A percentile compares a stretch with the other conserved stretches of the same genome.
Evolutionary conservation across 2,329 filamentous ascomycete genomes (phyloP).

Genomic region (Lachnellula willkommii): DNA sequence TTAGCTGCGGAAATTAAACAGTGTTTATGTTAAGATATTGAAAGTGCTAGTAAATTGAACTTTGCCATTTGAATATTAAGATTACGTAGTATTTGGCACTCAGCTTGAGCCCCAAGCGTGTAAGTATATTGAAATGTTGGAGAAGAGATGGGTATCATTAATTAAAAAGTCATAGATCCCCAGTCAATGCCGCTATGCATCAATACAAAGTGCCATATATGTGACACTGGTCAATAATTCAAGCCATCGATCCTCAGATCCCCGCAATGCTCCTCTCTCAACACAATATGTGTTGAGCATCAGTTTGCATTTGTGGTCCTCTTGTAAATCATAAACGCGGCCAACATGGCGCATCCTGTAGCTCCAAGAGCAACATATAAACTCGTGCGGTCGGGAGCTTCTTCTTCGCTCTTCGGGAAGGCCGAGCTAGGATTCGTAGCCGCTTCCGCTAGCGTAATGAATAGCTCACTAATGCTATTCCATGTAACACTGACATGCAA

Average conservation of each 20-base stretch:
- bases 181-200: background rate
- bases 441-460: slow-evolving; percentile 84
- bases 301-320: slow-evolving; percentile 28
- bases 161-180: slow-evolving; percentile 14
- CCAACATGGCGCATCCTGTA: slow-evolving; percentile 56
- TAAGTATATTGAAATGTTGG: background rate
- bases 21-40: background rate
- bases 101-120: background rate
- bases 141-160: slow-evolving; percentile 28
- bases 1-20: background rate
- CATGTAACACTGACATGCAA: slow-evolving; percentile 93
- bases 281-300: slow-evolving; percentile 6
- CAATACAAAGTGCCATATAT: background rate
- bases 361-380: slow-evolving; percentile 82
- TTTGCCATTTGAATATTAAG: background rate
- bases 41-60: background rate
- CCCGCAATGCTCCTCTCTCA: slow-evolving; percentile 1
- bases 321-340: slow-evolving; percentile 61
- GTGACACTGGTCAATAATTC: background rate
- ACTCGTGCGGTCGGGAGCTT: slow-evolving; percentile 74
- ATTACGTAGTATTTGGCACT: background rate
- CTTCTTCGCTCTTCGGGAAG: slow-evolving; percentile 86
- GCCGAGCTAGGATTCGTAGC: slow-evolving; percentile 84
- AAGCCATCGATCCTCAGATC: background rate
- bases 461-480: slow-evolving; percentile 89